A percentile compares a stretch with the other conserved stretches of the same genome.
Conservation (phyloP, 1,139 yeast genomes). For the Hanseniaspora gamundiae region DNA sequence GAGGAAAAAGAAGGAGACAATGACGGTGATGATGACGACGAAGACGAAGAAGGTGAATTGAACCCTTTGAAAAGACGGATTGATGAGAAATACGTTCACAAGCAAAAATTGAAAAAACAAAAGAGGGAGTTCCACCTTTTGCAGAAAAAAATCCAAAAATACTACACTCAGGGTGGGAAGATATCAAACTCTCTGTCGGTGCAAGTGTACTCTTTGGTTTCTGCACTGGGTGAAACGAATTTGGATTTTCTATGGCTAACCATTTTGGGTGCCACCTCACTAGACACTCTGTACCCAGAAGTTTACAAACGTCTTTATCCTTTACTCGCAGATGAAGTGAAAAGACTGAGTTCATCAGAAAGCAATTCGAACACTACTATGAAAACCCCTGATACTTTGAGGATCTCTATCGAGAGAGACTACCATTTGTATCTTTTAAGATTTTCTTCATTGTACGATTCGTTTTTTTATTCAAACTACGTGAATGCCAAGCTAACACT, state of each 20-base stretch:
- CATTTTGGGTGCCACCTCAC: conserved; percentile 76
- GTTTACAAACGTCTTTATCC: conserved; percentile 67
- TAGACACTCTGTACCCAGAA: conserved; percentile 64
- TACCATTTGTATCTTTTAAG: conserved; percentile 76
- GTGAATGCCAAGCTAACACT: conserved; percentile 77
- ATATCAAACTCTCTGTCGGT: conserved; percentile 65
- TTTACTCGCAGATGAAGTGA: conserved; percentile 70
- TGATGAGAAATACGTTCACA: conserved; percentile 21
- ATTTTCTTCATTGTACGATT: conserved; percentile 87
- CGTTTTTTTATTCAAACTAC: conserved; percentile 81
- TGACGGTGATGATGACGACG: conserved; percentile 25
- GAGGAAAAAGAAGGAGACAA: conserved; percentile 21
- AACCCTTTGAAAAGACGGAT: conserved; percentile 12
- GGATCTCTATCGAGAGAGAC: conserved; percentile 64
- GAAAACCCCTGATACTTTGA: conserved; percentile 45
- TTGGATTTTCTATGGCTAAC: conserved; percentile 74
- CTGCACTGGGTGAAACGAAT: conserved; percentile 69
- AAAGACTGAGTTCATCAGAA: conserved; percentile 40
- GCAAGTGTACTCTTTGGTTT: conserved; percentile 65
- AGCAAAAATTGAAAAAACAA: conserved; percentile 22
- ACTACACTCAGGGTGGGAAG: conserved; percentile 76
- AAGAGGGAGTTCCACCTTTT: conserved; percentile 30
- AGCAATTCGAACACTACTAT: conserved; percentile 13
- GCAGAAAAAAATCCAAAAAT: conserved; percentile 48
- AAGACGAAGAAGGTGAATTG: conserved; percentile 16